Evolutionary conservation across 1,284 basidiomycete species (phyloP).

Genomic region (Cryptococcus jaspeensis): DNA sequence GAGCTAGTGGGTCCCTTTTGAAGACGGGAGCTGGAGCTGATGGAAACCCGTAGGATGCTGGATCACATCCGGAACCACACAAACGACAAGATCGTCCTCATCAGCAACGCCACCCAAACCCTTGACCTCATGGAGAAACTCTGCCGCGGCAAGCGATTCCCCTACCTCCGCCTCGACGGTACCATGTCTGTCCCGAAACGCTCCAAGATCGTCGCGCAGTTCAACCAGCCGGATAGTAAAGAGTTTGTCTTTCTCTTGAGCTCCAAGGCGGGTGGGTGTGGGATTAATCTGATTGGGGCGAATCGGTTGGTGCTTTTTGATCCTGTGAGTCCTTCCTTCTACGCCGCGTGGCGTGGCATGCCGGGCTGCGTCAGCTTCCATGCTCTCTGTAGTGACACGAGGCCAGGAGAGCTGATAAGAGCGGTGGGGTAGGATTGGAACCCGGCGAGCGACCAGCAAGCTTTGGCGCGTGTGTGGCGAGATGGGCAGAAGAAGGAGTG

Average conservation of each 20-base stretch:
- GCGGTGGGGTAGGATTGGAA: slow-evolving; percentile 75
- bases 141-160: slow-evolving; percentile 82
- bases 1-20: slow-evolving; percentile 16
- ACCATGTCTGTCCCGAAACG: slow-evolving; percentile 91
- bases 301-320: slow-evolving; percentile 96
- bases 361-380: background rate
- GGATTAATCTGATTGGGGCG: slow-evolving; percentile 97
- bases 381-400: no score
- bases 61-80: slow-evolving; percentile 74
- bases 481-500: slow-evolving; percentile 99
- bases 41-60: slow-evolving; percentile 86
- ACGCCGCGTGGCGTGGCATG: no score
- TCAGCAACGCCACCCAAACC: slow-evolving; percentile 98
- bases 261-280: slow-evolving; percentile 96
- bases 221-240: slow-evolving; percentile 92
- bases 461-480: slow-evolving; percentile 97
- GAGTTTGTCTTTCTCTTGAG: slow-evolving; percentile 95
- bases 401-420: slow-evolving; percentile 5
- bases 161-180: slow-evolving; percentile 88
- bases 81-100: slow-evolving; percentile 96
- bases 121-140: slow-evolving; percentile 90
- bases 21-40: background rate
- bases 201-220: slow-evolving; percentile 95
- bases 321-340: slow-evolving; percentile 62
- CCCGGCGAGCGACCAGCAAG: slow-evolving; percentile 97